phyloP scores from a whole-genome alignment of 176 grass and related monocot genomes.

The Echinochloa phyllopogon region DNA sequence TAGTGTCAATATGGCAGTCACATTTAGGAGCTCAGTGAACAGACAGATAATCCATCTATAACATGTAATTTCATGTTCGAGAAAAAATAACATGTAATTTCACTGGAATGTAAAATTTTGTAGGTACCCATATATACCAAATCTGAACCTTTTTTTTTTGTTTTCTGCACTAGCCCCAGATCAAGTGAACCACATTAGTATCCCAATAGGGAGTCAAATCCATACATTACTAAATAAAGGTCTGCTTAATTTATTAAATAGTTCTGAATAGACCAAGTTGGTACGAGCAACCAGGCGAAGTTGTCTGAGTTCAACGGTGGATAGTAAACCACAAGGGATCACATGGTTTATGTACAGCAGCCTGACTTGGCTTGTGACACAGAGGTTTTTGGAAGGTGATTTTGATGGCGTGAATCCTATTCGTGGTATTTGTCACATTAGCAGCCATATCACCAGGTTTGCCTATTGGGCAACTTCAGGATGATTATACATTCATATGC shows the following conservation, averaged over 20 bases:
- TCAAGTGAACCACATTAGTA: not conserved
- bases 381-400: not conserved
- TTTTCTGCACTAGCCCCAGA: not conserved
- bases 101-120: not conserved
- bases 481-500: not conserved
- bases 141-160: not conserved
- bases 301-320: not conserved
- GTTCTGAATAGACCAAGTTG: not conserved
- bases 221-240: not conserved
- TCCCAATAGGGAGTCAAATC: not conserved
- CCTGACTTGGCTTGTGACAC: not conserved
- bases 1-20: too few species aligned
- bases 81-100: too few species aligned
- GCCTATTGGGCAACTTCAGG: not conserved
- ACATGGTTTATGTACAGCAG: not conserved
- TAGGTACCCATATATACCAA: not conserved
- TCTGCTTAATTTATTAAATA: not conserved
- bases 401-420: not conserved
- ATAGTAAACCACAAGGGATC: not conserved
- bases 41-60: too few species aligned
- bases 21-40: too few species aligned
- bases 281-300: too few species aligned
- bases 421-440: conserved; percentile 3
- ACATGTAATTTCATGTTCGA: too few species aligned
- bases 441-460: not conserved